These are phyloP conservation scores for Torulaspora maleeae DNA, from an alignment of 805 yeast genomes.

Conservation along the genomic window DNA sequence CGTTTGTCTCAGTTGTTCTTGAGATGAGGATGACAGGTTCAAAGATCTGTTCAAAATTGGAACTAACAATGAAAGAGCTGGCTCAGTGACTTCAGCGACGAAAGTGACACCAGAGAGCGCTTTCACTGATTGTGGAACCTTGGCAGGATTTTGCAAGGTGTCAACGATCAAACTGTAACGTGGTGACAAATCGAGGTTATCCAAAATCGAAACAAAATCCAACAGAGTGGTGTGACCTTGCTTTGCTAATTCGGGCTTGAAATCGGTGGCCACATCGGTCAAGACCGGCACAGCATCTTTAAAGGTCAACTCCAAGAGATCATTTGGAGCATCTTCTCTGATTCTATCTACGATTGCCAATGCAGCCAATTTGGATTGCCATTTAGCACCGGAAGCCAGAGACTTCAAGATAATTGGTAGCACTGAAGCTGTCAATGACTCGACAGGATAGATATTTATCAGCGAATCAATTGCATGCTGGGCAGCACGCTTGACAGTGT, in stretches of 20 bases:
- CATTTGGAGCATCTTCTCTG: constrained; percentile 75
- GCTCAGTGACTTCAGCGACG: constrained; percentile 97
- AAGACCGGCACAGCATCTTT: constrained; percentile 74
- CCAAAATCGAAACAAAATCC: constrained; percentile 73
- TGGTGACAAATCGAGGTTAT: constrained; percentile 86
- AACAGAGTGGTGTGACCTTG: constrained; percentile 71
- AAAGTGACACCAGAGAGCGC: constrained; percentile 89
- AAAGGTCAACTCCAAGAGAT: constrained; percentile 77
- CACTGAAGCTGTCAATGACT: constrained; percentile 70
- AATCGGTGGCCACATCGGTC: constrained; percentile 87
- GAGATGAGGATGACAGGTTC: constrained; percentile 76
- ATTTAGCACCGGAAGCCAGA: constrained; percentile 77
- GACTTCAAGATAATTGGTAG: constrained; percentile 58
- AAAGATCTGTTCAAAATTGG: constrained; percentile 90
- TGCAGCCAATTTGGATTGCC: constrained; percentile 86
- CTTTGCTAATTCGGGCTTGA: constrained; percentile 91
- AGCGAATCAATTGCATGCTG: constrained; percentile 69
- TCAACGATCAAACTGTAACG: constrained; percentile 79
- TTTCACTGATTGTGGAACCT: constrained; percentile 84
- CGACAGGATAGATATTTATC: constrained; percentile 65
- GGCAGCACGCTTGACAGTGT: constrained; percentile 80
- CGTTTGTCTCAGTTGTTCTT: constrained; percentile 94
- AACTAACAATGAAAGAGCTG: constrained; percentile 82
- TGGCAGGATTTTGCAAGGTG: constrained; percentile 84
- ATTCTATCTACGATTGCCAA: constrained; percentile 68